Base-by-base conservation (phyloP, 2,329 filamentous ascomycete species). In the Penicillium paneum region DNA sequence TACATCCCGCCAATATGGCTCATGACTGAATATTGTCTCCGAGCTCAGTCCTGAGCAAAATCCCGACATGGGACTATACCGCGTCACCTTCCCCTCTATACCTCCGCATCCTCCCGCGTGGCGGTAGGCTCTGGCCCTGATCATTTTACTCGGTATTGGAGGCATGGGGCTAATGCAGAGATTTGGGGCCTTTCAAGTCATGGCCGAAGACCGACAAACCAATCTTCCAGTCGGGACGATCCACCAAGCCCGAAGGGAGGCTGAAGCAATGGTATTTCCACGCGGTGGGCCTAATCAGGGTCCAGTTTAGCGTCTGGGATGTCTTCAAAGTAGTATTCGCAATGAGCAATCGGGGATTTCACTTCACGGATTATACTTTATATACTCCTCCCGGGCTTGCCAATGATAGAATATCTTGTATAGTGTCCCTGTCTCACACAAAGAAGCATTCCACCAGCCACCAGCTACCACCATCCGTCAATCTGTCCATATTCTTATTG, bases 191-290 rank as follows among this genome's bases (percentile, higher is more conserved):
- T 19, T 47, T 32, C 28, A 32, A 50, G 45, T 24, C 17, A 40
- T 31, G 35, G 3, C 15, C 42, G 21, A n/a, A 28, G 26, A n/a
- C 15, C 15, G 15, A 28, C 17, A 3, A 5, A 29, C 40, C 40
- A 42, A 42, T 26, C 28, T 35, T 17, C 35, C 3, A 35, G 17
- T 46, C 44, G 45, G 43, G 51, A 41, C 21, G 36, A 35, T 26
- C 51, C 32, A 53, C 43, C 40, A 40, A 52, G 21, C 56, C 39
- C 41, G 45, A 49, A 43, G 47, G 28, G 38, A 42, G 42, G 52
- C 49, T 48, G 50, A 50, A 42, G 40, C 12, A 26, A 31, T n/a
- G 32, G 17, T 58, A 59, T 52, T 59, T 47, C 56, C 56, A 59
- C 54, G 54, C 47, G 24, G 44, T 39, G 50, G 41, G 46, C 45